A percentile compares a stretch with the other conserved stretches of the same genome.
Evolutionary conservation across 2,329 filamentous ascomycete genomes (phyloP).

Genomic region (Pseudonectria foliicola): DNA sequence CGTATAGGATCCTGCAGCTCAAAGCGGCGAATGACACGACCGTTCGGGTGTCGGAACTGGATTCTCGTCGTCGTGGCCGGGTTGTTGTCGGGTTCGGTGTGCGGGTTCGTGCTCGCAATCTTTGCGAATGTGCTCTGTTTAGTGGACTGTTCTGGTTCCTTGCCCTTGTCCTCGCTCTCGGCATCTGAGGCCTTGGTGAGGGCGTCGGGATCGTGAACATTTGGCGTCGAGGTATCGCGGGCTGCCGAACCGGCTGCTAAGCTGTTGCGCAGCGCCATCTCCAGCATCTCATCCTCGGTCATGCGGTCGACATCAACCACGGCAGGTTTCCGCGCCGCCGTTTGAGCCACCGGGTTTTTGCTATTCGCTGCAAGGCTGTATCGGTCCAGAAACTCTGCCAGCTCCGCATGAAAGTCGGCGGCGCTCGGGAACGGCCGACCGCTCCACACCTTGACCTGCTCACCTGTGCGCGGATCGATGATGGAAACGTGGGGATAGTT

Average conservation of each 20-base stretch:
- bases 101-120: slow-evolving; percentile 67
- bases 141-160: slow-evolving; percentile 32
- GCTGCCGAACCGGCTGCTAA: slow-evolving; percentile 46
- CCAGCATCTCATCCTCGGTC: slow-evolving; percentile 96
- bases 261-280: slow-evolving; percentile 88
- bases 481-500: slow-evolving; percentile 96
- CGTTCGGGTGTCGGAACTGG: slow-evolving; percentile 81
- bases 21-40: slow-evolving; percentile 85
- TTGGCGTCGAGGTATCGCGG: slow-evolving; percentile 35
- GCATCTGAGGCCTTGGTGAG: slow-evolving; percentile 60
- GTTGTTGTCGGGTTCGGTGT: slow-evolving; percentile 68
- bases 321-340: slow-evolving; percentile 54
- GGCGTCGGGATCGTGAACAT: slow-evolving; percentile 75
- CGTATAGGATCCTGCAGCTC: slow-evolving; percentile 66
- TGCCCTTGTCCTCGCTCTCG: slow-evolving; percentile 50
- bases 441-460: slow-evolving; percentile 95
- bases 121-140: slow-evolving; percentile 49
- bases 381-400: slow-evolving; percentile 93
- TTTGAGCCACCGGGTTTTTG: slow-evolving; percentile 83
- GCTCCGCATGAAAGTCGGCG: slow-evolving; percentile 78
- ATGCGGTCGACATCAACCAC: slow-evolving; percentile 74
- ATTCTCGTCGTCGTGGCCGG: slow-evolving; percentile 75
- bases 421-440: slow-evolving; percentile 71
- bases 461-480: slow-evolving; percentile 88
- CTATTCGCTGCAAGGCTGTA: slow-evolving; percentile 84